Evolutionary conservation across 2,329 filamentous ascomycete species (phyloP).

Genomic region (Pyricularia sp.): DNA sequence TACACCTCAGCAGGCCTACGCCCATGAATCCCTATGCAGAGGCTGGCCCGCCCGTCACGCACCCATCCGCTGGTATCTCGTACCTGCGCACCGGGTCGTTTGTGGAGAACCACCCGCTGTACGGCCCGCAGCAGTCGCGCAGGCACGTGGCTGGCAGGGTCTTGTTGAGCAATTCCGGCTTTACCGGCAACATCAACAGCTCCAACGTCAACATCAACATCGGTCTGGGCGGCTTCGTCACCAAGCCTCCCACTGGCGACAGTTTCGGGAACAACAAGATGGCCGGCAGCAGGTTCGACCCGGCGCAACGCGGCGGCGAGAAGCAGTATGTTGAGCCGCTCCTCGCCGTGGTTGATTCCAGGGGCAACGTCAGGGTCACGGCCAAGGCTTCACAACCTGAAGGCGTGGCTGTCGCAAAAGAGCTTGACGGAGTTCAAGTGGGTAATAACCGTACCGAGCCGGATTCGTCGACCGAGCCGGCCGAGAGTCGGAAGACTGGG

Average conservation of each 20-base stretch:
- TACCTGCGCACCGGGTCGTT: constrained; percentile 48
- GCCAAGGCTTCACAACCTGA: constrained; percentile 29
- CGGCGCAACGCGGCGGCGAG: constrained; percentile 37
- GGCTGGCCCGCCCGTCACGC: constrained; percentile 47
- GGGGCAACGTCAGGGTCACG: constrained; percentile 36
- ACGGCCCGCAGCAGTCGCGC: constrained; percentile 45
- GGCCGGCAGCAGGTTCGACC: constrained; percentile 27
- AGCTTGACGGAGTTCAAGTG: constrained; percentile 24
- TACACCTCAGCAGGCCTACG: constrained; percentile 14
- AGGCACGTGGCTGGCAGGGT: constrained; percentile 42
- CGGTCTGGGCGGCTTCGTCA: constrained; percentile 47
- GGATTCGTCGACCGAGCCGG: not conserved
- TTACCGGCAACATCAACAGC: not conserved
- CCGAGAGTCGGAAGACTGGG: not conserved
- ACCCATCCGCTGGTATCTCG: constrained; percentile 53
- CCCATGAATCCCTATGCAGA: constrained; percentile 35
- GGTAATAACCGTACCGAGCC: constrained; percentile 13
- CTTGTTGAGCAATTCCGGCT: not conserved
- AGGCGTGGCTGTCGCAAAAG: constrained; percentile 34
- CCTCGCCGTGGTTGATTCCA: constrained; percentile 35
- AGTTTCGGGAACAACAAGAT: constrained; percentile 27
- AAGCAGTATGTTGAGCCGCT: constrained; percentile 42
- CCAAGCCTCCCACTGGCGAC: constrained; percentile 29
- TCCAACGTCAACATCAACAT: constrained; percentile 26
- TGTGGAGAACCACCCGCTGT: constrained; percentile 50